Base-by-base conservation (phyloP, 108 stramenopile species). In the Discostella stelligeroides region DNA sequence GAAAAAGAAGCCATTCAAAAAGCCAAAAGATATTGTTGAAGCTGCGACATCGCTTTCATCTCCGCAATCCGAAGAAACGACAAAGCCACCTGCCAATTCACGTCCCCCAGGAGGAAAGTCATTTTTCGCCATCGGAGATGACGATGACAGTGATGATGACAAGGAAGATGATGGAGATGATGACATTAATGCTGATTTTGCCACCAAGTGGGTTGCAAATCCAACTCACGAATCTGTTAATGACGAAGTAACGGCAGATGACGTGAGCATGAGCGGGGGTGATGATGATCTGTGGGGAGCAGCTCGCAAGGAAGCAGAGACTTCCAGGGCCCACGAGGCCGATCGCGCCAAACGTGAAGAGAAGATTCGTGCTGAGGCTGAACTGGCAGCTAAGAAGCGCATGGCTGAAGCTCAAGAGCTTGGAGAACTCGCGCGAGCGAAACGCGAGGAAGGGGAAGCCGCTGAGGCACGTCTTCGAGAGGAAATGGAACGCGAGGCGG, bases 281-380 rank as follows among this genome's bases (percentile, higher is more conserved):
- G 76, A 91, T 23, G 89, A 94, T 64, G 91, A 85, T 66, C 86
- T 70, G n/a, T 95, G 93, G 93, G 89, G 86, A 28, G 85, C 79
- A 47, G 93, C 93, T 28, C 73, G 86, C 6, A 85, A 90, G 65
- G 79, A 85, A 48, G 85, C 88, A 23, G 90, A 80, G 20, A 86
- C 80, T n/a, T 69, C 84, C 10, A 90, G 90, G 62, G 89, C 79
- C 28, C 77, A 79, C 14, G 93, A 95, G 62, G 89, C 85, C 15
- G 93, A 95, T 37, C 87, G 91, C 45, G 86, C 86, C 54, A 86
- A 84, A 30, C 89, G 88, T 14, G 93, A 95, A 67, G 88, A 91
- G 71, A 90, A 92, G 63, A 80, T 88, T 58, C 72, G 79, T 34
- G 84, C 81, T 9, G 89, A 92, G 67, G 91, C 90, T 37, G 91